Evolutionary conservation across 2,329 filamentous ascomycete species (phyloP).

Genomic region (Lasiodiplodia hormozganensis): DNA sequence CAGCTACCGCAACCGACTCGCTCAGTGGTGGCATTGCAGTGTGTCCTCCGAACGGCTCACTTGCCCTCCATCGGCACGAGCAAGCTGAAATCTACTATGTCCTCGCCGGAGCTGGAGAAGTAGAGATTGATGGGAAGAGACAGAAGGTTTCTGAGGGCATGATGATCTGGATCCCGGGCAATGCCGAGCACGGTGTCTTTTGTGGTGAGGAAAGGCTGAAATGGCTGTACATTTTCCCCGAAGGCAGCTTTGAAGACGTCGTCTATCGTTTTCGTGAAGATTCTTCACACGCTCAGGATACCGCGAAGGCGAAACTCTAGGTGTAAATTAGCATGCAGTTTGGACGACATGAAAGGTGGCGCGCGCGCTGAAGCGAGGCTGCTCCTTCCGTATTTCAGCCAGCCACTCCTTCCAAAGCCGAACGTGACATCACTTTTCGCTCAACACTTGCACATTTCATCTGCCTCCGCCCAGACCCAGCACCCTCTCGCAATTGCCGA

Average conservation of each 20-base stretch:
- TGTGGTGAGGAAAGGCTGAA: constrained; percentile 36
- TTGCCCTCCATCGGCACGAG: constrained; percentile 48
- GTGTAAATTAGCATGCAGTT: too few species aligned
- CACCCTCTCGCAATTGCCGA: too few species aligned
- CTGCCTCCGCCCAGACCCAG: too few species aligned
- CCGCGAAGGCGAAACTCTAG: too few species aligned
- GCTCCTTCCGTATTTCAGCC: too few species aligned
- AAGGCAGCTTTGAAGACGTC: constrained; percentile 47
- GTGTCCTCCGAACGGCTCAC: constrained; percentile 43
- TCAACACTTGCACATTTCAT: too few species aligned
- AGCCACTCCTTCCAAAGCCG: too few species aligned
- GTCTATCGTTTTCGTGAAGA: constrained; percentile 45
- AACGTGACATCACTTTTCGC: too few species aligned
- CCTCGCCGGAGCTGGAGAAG: constrained; percentile 44
- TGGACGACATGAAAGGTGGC: too few species aligned
- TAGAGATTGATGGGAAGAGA: constrained; percentile 48
- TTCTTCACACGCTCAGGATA: not conserved
- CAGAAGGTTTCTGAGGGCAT: constrained; percentile 43
- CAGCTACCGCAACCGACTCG: constrained; percentile 43
- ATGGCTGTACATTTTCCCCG: constrained; percentile 53
- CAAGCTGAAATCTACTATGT: constrained; percentile 56
- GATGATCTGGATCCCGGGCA: constrained; percentile 51
- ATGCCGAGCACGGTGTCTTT: constrained; percentile 52
- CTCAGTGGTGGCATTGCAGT: constrained; percentile 49
- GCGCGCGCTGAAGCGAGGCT: too few species aligned